Conservation (phyloP, 2,329 filamentous ascomycete species). For the Alternaria incomplexa region DNA sequence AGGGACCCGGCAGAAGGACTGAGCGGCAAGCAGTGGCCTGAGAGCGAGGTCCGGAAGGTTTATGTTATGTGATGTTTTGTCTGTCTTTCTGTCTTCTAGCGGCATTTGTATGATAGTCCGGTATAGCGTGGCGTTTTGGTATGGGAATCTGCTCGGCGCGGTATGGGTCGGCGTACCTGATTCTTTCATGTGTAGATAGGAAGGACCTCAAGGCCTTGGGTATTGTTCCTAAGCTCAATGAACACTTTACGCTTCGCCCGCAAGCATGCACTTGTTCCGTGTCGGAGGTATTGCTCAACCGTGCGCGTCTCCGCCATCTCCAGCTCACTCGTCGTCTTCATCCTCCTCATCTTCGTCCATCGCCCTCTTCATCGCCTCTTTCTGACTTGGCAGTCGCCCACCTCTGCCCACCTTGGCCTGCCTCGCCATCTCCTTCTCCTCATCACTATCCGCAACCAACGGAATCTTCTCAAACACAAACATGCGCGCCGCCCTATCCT, state of each 20-base stretch:
- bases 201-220: neutral
- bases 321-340: neutral
- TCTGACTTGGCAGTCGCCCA: slow-evolving; percentile 8
- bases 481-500: slow-evolving; percentile 54
- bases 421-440: slow-evolving; percentile 26
- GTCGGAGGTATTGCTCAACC: neutral
- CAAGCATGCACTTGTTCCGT: neutral
- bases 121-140: slow-evolving; percentile 5
- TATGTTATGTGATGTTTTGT: slow-evolving; percentile 72
- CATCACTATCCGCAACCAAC: slow-evolving; percentile 30
- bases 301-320: neutral
- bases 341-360: slow-evolving; percentile 21
- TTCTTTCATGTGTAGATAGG: neutral
- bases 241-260: neutral
- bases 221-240: neutral
- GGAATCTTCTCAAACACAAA: slow-evolving; percentile 54
- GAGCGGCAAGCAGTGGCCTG: slow-evolving; percentile 57
- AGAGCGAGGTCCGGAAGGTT: slow-evolving; percentile 77
- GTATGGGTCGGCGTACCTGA: neutral
- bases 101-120: neutral
- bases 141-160: neutral
- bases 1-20: slow-evolving; percentile 74
- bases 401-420: slow-evolving; percentile 21
- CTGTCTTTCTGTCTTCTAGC: neutral
- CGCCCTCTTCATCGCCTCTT: slow-evolving; percentile 17